Percentiles rank a stretch among this genome's conserved stretches.
Conservation (phyloP, 2,329 filamentous ascomycete species). For the Epichloe gansuensis region DNA sequence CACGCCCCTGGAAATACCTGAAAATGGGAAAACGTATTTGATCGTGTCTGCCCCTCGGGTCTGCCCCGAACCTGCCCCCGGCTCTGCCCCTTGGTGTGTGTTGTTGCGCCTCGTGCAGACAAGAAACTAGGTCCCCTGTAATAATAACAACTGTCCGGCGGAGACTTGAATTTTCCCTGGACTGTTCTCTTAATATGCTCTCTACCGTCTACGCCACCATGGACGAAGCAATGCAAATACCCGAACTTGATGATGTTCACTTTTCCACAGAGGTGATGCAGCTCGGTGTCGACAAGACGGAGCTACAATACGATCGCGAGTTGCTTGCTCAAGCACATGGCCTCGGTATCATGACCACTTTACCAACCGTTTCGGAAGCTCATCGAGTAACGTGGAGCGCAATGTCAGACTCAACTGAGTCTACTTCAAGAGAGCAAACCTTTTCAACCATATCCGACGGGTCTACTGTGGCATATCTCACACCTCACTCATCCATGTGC, state of each 20-base stretch:
- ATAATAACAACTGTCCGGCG: neutral
- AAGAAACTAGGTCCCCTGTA: neutral
- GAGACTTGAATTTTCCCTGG: neutral
- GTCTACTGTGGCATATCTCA: slow-evolving; percentile 29
- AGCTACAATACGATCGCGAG: slow-evolving; percentile 27
- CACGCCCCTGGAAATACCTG: neutral
- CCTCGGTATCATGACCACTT: slow-evolving; percentile 21
- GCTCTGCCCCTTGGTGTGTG: neutral
- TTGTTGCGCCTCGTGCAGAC: neutral
- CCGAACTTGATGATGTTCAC: slow-evolving; percentile 28
- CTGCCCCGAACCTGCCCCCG: neutral
- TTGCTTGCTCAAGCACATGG: slow-evolving; percentile 23
- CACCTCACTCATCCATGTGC: slow-evolving; percentile 30
- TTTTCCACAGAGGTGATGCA: slow-evolving; percentile 29
- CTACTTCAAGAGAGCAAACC: slow-evolving; percentile 29
- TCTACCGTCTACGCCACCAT: neutral
- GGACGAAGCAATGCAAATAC: slow-evolving; percentile 9
- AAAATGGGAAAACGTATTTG: slow-evolving; percentile 1
- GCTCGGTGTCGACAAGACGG: slow-evolving; percentile 20
- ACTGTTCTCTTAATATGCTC: neutral
- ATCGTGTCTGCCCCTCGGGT: neutral
- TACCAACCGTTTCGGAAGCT: slow-evolving; percentile 14
- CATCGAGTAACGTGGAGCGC: slow-evolving; percentile 27
- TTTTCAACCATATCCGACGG: slow-evolving; percentile 31
- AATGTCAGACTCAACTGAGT: slow-evolving; percentile 30